Evolutionary conservation across 345 rosid species (phyloP).

Genomic region (Crucihimalaya himalaica): DNA sequence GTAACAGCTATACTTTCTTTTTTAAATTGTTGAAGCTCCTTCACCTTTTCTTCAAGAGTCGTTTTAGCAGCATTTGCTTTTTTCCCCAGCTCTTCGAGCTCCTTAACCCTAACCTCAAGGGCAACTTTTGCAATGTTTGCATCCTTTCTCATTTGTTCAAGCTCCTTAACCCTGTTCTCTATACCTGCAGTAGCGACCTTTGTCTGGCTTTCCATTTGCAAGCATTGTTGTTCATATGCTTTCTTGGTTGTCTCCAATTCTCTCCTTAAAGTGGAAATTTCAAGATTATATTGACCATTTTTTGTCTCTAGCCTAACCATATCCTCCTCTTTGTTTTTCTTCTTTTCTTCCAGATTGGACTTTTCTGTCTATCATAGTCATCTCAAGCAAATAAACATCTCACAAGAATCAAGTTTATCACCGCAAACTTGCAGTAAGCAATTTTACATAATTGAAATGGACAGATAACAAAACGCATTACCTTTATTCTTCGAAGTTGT

Average conservation of each 20-base stretch:
- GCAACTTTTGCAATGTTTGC: constrained; percentile 46
- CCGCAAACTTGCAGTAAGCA: background rate
- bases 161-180: constrained; percentile 51
- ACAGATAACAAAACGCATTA: constrained; percentile 28
- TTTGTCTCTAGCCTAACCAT: constrained; percentile 38
- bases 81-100: constrained; percentile 60
- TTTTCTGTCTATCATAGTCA: constrained; percentile 49
- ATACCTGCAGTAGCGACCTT: constrained; percentile 46
- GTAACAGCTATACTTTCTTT: constrained; percentile 46
- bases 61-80: constrained; percentile 47
- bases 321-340: constrained; percentile 48
- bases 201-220: constrained; percentile 58
- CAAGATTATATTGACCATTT: constrained; percentile 39
- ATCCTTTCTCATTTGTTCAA: constrained; percentile 59
- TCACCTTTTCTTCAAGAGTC: constrained; percentile 44
- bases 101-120: constrained; percentile 49
- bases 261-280: constrained; percentile 46
- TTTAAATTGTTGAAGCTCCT: constrained; percentile 42
- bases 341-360: constrained; percentile 48
- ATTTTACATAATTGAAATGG: background rate
- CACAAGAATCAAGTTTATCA: background rate
- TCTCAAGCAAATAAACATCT: constrained; percentile 28
- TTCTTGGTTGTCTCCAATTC: constrained; percentile 55
- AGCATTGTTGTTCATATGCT: constrained; percentile 49
- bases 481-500: constrained; percentile 65